phyloP scores from a whole-genome alignment of 73 alveolate species.

The Blepharisma stoltei region DNA sequence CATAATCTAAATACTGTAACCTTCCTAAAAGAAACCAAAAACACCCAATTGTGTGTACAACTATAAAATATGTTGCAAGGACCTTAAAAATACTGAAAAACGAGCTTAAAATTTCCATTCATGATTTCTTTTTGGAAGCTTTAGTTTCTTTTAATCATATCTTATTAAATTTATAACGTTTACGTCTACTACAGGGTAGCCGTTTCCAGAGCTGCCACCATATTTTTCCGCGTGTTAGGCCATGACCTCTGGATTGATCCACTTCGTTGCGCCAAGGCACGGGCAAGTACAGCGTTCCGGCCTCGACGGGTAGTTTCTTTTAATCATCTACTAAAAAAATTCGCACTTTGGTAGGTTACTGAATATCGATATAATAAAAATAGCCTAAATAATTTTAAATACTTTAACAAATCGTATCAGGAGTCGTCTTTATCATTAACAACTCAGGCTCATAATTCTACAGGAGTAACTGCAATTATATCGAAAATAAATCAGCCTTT shows the following conservation, averaged over 20 bases:
- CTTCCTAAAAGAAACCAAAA: conserved; percentile 30
- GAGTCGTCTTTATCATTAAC: no score
- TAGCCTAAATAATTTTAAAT: no score
- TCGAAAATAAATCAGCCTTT: conserved; percentile 18
- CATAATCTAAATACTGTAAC: conserved; percentile 30
- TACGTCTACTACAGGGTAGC: no score
- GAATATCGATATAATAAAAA: no score
- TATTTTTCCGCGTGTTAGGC: no score
- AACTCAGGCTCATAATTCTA: background rate
- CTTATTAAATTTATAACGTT: no score
- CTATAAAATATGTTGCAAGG: background rate
- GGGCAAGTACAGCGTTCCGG: no score
- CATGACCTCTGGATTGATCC: no score
- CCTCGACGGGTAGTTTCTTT: no score
- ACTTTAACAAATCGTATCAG: no score
- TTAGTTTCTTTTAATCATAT: conserved; percentile 23
- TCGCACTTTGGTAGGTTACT: background rate
- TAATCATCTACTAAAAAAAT: background rate
- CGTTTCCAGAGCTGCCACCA: no score
- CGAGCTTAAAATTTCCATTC: conserved; percentile 19
- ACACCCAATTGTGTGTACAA: conserved; percentile 37
- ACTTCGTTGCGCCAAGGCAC: no score
- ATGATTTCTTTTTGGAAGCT: conserved; percentile 28
- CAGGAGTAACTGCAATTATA: background rate
- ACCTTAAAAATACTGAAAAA: conserved; percentile 18